phyloP scores from a whole-genome alignment of 2,329 filamentous ascomycete genomes.

The Mycosphaerella arachidis region DNA sequence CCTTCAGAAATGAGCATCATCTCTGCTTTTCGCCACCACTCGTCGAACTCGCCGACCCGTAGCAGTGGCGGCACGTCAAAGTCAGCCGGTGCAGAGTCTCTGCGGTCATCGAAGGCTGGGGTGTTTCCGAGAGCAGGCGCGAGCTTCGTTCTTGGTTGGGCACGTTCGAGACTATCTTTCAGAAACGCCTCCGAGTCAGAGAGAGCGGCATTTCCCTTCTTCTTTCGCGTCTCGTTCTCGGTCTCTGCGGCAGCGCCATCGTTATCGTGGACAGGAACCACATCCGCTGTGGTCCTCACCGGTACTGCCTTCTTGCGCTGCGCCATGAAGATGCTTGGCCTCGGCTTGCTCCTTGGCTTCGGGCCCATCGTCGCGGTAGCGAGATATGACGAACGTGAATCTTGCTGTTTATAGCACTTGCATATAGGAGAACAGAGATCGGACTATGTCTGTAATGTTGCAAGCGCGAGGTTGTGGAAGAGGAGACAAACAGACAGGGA shows the following conservation, averaged over 20 bases:
- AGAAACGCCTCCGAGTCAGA: not conserved
- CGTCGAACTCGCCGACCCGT: not conserved
- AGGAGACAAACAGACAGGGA: too few relatives aligned
- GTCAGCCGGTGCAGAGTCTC: not conserved
- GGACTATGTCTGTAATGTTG: not conserved
- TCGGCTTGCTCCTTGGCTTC: not conserved
- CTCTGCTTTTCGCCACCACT: not conserved
- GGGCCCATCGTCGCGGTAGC: not conserved
- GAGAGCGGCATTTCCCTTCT: not conserved
- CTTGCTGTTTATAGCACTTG: not conserved
- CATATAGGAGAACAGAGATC: not conserved
- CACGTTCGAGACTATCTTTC: not conserved
- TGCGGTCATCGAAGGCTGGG: not conserved
- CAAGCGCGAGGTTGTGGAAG: not conserved
- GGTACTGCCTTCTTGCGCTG: not conserved
- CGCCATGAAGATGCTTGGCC: not conserved
- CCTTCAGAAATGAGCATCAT: not conserved
- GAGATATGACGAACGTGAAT: not conserved
- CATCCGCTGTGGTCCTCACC: not conserved
- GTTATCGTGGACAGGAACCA: not conserved
- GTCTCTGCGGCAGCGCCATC: not conserved
- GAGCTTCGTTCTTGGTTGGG: not conserved
- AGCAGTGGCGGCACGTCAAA: not conserved
- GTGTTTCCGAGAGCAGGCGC: not conserved
- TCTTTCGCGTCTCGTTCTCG: not conserved